Percentiles rank a stretch among this genome's conserved stretches.
phyloP scores from a whole-genome alignment of 2,329 filamentous ascomycete genomes.

The Arthroderma sp. region DNA sequence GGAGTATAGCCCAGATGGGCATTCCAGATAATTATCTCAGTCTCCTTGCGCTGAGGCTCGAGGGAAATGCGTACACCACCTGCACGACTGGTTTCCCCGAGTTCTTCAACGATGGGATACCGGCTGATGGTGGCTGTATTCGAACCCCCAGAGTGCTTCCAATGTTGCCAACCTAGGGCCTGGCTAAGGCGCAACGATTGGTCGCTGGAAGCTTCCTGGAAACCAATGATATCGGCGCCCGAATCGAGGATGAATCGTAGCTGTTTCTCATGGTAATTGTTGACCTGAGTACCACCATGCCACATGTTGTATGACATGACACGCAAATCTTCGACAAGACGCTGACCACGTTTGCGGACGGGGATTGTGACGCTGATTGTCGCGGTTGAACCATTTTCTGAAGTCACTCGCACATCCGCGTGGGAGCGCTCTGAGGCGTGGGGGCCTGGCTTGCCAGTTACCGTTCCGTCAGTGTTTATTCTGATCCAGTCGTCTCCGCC shows the following conservation, averaged over 20 bases:
- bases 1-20: slow-evolving; percentile 27
- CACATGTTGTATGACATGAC: slow-evolving; percentile 32
- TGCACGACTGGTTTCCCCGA: slow-evolving; percentile 16
- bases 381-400: slow-evolving; percentile 14
- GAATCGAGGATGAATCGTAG: slow-evolving; percentile 22
- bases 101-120: slow-evolving; percentile 26
- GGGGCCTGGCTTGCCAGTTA: slow-evolving; percentile 25
- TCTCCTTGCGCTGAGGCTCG: slow-evolving; percentile 15
- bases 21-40: slow-evolving; percentile 25
- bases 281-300: slow-evolving; percentile 25
- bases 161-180: slow-evolving; percentile 29
- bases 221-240: slow-evolving; percentile 25
- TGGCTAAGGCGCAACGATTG: slow-evolving; percentile 23
- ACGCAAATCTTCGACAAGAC: slow-evolving; percentile 20
- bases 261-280: slow-evolving; percentile 28
- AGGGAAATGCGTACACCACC: slow-evolving; percentile 24
- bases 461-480: slow-evolving; percentile 20
- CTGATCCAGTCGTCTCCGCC: slow-evolving; percentile 21
- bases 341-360: slow-evolving; percentile 14
- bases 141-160: slow-evolving; percentile 20
- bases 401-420: slow-evolving; percentile 19
- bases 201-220: slow-evolving; percentile 25
- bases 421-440: slow-evolving; percentile 8
- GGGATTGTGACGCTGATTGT: slow-evolving; percentile 22
- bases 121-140: slow-evolving; percentile 20